Evolutionary conservation across 352 stramenopile genomes (phyloP).

Genomic region (Achlya hypogyna): DNA sequence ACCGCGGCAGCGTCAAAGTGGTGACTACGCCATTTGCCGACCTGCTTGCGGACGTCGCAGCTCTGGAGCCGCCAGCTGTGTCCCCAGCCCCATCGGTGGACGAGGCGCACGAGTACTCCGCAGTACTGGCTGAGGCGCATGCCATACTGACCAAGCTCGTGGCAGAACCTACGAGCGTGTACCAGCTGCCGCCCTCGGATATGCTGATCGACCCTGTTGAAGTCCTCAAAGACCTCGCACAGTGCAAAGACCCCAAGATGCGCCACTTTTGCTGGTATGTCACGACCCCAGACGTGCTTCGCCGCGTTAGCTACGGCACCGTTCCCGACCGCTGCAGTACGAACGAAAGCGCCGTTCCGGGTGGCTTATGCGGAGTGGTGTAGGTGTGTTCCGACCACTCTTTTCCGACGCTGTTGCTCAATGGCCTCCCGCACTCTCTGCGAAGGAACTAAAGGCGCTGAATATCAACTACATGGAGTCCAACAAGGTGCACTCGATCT

Average conservation of each 20-base stretch:
- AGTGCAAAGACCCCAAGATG: background rate
- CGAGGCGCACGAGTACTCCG: background rate
- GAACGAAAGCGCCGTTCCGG: background rate
- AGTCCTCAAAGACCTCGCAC: background rate
- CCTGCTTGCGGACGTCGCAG: background rate
- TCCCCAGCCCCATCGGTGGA: background rate
- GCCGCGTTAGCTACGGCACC: background rate
- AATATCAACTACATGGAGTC: background rate
- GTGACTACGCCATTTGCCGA: background rate
- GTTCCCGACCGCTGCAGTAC: background rate
- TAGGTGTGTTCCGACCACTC: background rate
- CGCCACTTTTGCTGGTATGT: constrained; percentile 5
- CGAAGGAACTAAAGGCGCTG: background rate
- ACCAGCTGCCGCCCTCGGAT: background rate
- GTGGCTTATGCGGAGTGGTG: background rate
- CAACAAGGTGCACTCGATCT: constrained; percentile 5
- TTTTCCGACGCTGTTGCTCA: background rate
- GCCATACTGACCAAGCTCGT: background rate
- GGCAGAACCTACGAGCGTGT: background rate
- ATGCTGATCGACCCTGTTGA: background rate
- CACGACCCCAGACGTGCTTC: background rate
- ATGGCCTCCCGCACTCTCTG: background rate
- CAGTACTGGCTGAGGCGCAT: background rate
- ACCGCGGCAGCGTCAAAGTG: constrained; percentile 19
- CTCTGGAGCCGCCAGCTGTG: background rate